Evolutionary conservation across 2,329 filamentous ascomycete genomes (phyloP).

Genomic region (Penicillium verrucosum): DNA sequence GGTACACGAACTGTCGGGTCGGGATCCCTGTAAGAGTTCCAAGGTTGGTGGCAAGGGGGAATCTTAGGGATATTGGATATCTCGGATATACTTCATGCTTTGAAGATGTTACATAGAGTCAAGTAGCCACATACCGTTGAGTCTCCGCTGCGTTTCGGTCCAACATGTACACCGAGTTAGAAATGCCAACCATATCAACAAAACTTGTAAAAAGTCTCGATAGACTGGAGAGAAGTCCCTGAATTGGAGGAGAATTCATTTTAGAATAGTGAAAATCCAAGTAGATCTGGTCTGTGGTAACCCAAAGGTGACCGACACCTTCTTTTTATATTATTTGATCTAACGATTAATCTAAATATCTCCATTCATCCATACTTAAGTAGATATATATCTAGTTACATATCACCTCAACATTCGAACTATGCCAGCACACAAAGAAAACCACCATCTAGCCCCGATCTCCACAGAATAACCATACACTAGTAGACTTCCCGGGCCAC

Average conservation of each 20-base stretch:
- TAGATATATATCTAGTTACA: not conserved
- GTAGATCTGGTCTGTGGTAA: not conserved
- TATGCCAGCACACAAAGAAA: constrained; percentile 5
- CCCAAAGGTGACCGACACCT: not conserved
- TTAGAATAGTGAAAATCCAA: not conserved
- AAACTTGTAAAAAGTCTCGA: not conserved
- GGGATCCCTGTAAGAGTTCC: not conserved
- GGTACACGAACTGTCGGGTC: not conserved
- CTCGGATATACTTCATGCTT: not conserved
- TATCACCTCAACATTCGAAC: not conserved
- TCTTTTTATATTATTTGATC: not conserved
- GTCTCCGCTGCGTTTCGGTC: constrained; percentile 21
- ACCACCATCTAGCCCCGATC: not conserved
- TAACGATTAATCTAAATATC: not conserved
- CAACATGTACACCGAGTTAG: constrained; percentile 20
- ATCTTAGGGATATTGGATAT: not conserved
- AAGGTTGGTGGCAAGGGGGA: not conserved
- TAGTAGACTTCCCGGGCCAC: not conserved
- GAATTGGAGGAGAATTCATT: not conserved
- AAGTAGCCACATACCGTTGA: constrained; percentile 14
- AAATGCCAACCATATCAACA: not conserved
- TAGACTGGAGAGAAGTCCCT: not conserved
- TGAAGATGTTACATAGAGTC: no score
- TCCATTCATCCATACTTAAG: not conserved
- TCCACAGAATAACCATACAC: not conserved